A percentile compares a stretch with the other conserved stretches of the same genome.
Conservation (phyloP, 306 rosid species). For the Alnus rubra region DNA sequence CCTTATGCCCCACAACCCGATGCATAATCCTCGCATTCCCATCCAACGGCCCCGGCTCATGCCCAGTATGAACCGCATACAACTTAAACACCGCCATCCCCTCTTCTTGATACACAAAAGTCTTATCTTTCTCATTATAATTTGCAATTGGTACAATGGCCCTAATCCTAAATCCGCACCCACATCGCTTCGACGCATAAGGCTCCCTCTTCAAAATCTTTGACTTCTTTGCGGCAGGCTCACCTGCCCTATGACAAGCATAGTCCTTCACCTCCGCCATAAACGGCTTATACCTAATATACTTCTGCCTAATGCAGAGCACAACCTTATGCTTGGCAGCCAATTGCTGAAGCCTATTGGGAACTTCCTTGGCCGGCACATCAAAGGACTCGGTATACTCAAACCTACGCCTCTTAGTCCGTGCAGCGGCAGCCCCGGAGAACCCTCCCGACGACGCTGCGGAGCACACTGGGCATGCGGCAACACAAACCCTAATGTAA, state of each 20-base stretch:
- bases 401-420: conserved; percentile 78
- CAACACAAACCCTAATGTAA: conserved; percentile 85
- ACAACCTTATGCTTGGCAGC: conserved; percentile 96
- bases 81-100: conserved; percentile 87
- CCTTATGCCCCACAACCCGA: conserved; percentile 90
- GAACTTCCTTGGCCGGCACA: conserved; percentile 93
- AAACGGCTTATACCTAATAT: conserved; percentile 95
- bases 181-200: conserved; percentile 91
- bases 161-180: conserved; percentile 96
- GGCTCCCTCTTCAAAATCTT: conserved; percentile 96
- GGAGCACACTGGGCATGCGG: conserved; percentile 76
- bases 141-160: conserved; percentile 96
- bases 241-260: conserved; percentile 97
- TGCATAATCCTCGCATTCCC: conserved; percentile 99
- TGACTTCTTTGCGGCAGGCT: conserved; percentile 77
- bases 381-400: conserved; percentile 93
- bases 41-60: conserved; percentile 96
- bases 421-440: conserved; percentile 25
- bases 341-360: conserved; percentile 72
- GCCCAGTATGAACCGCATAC: conserved; percentile 98
- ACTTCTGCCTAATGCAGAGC: conserved; percentile 95
- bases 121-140: conserved; percentile 96
- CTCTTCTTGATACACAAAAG: conserved; percentile 93
- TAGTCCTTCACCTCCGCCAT: conserved; percentile 99
- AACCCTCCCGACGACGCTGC: conserved; percentile 39